Base-by-base conservation (phyloP, 2,329 filamentous ascomycete species). In the Mycosphaerella sp. region DNA sequence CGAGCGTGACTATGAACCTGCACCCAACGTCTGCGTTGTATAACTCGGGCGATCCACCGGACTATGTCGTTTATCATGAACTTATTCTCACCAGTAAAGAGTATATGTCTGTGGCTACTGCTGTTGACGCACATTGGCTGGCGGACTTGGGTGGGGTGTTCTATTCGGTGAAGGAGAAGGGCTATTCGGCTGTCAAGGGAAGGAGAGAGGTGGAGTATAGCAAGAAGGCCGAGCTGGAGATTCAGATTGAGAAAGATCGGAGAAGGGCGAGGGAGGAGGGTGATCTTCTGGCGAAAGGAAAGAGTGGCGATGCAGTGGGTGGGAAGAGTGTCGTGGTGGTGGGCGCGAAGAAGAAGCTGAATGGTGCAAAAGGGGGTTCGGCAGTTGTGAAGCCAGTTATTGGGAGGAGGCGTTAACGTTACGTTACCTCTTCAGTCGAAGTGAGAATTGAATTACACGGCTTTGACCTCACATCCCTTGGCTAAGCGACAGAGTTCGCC, bases 21-120 rank as follows among this genome's bases (percentile, higher is more conserved):
- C 94, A 98, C 67, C 93, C 93, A 1, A 98, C 93, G 0, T 90
- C 85, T 57, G 89, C 93, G 1, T 79, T 98, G 0, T 97, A 96
- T 66, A 93, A 93, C 18, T 78, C 89, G 1, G 93, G 93, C 3
- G 94, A 95, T 69, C 80, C 95, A 18, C 93, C 94, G 1, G 93
- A 98, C 67, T 97, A 97, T 65, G 89, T 98, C 46, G 84, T 98
- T 37, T 98, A 98, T 71, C 93, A 98, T 75, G 93, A 98, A 70
- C 80, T 98, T 52, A 95, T 98, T 62, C 81, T 98, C 54, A 98
- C 93, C 0, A 88, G 85, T 51, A 96, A 95, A 67, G 93, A 97
- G 68, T 98, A 97, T 74, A 96, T 98, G 83, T 94, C 88, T 2
- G 95, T 89, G 4, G 93, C 98, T 8, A 98, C 93, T 4, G 82